Conservation (phyloP, 129 eudicot species). For the Deinandra increscens region DNA sequence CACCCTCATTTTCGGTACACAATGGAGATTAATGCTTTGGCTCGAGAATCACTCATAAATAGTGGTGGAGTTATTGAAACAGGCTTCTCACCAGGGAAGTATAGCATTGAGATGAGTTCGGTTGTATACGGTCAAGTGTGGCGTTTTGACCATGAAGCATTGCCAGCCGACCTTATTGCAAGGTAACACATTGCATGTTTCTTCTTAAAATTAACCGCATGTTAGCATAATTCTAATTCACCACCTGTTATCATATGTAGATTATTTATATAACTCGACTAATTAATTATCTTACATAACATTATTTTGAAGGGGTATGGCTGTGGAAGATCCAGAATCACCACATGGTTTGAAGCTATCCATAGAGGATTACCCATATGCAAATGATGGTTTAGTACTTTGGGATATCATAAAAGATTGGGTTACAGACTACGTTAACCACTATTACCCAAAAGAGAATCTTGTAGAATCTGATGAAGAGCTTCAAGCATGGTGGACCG, state of each 20-base stretch:
- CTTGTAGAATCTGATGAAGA: constrained; percentile 30
- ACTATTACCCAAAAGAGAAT: constrained; percentile 30
- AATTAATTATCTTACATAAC: too few species aligned
- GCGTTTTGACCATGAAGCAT: constrained; percentile 53
- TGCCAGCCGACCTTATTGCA: constrained; percentile 31
- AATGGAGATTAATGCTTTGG: constrained; percentile 74
- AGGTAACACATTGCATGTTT: constrained; percentile 6
- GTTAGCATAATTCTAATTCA: too few species aligned
- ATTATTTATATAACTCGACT: too few species aligned
- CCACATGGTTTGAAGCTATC: constrained; percentile 38
- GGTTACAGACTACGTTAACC: constrained; percentile 33
- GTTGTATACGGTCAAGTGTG: constrained; percentile 55
- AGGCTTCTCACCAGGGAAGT: constrained; percentile 47
- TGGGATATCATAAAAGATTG: constrained; percentile 48
- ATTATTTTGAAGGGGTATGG: constrained; percentile 54
- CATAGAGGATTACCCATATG: constrained; percentile 49
- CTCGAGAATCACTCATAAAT: constrained; percentile 60
- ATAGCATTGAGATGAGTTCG: constrained; percentile 57
- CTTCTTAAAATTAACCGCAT: too few species aligned
- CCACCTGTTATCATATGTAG: too few species aligned
- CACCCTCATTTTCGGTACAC: constrained; percentile 69
- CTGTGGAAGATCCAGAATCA: constrained; percentile 34
- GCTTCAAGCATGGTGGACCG: constrained; percentile 53
- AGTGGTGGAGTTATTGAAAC: constrained; percentile 53
- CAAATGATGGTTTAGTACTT: constrained; percentile 42